Conservation (phyloP, 1,284 basidiomycete species). For the Agaricales sp. region DNA sequence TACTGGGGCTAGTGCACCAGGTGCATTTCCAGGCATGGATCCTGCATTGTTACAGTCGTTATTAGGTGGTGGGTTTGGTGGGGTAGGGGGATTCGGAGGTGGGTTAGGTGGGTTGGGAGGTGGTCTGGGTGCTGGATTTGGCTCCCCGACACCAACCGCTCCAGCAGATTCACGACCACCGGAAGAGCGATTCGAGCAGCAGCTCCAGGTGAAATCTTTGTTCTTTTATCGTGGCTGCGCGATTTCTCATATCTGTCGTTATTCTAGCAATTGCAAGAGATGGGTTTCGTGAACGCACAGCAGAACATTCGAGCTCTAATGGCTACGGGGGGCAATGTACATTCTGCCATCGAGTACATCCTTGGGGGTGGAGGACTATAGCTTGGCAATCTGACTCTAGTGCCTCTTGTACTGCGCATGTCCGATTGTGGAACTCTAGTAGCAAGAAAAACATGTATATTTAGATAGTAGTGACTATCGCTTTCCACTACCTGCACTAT, state of each 20-base stretch:
- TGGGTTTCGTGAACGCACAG: conserved; percentile 76
- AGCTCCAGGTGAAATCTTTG: conserved; percentile 50
- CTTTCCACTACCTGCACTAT: neutral
- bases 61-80: conserved; percentile 19
- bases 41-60: conserved; percentile 43
- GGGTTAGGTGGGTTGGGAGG: conserved; percentile 15
- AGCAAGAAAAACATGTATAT: too few species aligned
- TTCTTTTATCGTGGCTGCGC: conserved; percentile 4
- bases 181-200: conserved; percentile 84
- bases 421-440: too few species aligned
- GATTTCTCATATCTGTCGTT: conserved; percentile 3
- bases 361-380: conserved; percentile 66
- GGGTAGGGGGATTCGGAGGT: neutral
- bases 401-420: neutral
- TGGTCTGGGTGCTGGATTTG: conserved; percentile 18
- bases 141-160: conserved; percentile 24
- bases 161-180: conserved; percentile 65
- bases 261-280: conserved; percentile 72
- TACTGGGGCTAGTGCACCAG: conserved; percentile 15
- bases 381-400: neutral
- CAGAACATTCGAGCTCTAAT: conserved; percentile 86
- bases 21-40: conserved; percentile 29
- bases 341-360: conserved; percentile 87
- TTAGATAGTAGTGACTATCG: too few species aligned
- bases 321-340: conserved; percentile 83